phyloP scores from a whole-genome alignment of 164 flowering plant genomes.

The Malania oleifera region DNA sequence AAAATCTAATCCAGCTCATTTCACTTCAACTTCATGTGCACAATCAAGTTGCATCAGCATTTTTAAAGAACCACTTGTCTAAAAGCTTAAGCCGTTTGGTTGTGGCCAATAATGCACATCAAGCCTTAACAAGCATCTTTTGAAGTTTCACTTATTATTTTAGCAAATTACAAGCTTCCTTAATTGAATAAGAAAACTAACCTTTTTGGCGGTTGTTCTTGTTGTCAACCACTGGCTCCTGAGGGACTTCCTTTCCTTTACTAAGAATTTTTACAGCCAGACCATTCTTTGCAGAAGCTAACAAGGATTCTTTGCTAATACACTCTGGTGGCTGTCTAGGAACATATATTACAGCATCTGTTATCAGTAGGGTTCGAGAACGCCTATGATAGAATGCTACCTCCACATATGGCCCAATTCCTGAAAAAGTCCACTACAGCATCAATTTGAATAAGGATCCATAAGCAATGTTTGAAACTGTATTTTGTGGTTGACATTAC shows the following conservation, averaged over 20 bases:
- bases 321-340: conserved; percentile 90
- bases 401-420: conserved; percentile 98
- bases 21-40: too few relatives aligned
- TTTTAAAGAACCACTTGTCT: too few relatives aligned
- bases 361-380: conserved; percentile 71
- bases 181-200: conserved; percentile 13
- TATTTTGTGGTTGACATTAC: conserved; percentile 29
- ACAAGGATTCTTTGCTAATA: conserved; percentile 74
- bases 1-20: not conserved
- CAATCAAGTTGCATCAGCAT: too few relatives aligned
- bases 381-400: conserved; percentile 91
- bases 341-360: conserved; percentile 96
- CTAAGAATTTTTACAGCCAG: conserved; percentile 88
- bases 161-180: not conserved
- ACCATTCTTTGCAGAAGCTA: conserved; percentile 89
- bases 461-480: not conserved
- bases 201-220: conserved; percentile 78
- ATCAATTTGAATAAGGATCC: conserved; percentile 1
- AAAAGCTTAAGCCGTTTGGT: too few relatives aligned
- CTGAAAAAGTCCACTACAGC: conserved; percentile 31
- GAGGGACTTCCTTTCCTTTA: conserved; percentile 78
- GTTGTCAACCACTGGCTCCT: conserved; percentile 82
- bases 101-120: too few relatives aligned
- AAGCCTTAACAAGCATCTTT: too few relatives aligned
- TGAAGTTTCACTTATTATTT: not conserved